Evolutionary conservation across 2,329 filamentous ascomycete genomes (phyloP).

Genomic region (Colletotrichum tropicicola): DNA sequence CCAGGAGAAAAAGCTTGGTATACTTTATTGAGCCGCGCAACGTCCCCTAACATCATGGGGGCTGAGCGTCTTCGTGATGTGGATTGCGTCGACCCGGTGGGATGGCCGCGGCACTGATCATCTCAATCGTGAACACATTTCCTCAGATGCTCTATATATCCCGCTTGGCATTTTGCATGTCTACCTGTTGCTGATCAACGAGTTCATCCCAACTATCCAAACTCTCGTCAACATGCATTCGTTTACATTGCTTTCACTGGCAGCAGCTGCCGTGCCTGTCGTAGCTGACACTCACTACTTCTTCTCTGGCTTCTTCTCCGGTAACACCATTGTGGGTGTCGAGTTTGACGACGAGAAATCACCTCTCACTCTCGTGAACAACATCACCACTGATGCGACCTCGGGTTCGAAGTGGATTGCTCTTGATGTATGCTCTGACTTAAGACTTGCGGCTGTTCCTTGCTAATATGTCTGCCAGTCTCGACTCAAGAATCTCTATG

Average conservation of each 20-base stretch:
- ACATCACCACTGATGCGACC: slow-evolving; percentile 30
- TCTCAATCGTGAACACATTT: background rate
- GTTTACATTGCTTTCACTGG: background rate
- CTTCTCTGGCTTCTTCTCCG: slow-evolving; percentile 18
- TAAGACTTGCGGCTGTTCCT: background rate
- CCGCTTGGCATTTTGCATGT: background rate
- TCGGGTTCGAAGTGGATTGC: slow-evolving; percentile 34
- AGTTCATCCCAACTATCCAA: background rate
- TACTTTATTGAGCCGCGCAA: slow-evolving; percentile 20
- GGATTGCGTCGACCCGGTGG: background rate
- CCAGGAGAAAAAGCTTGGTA: slow-evolving; percentile 13
- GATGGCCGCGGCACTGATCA: background rate
- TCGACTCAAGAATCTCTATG: slow-evolving; percentile 17
- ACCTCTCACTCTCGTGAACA: slow-evolving; percentile 34
- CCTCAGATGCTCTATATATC: background rate
- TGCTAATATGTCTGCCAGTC: background rate
- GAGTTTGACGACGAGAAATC: slow-evolving; percentile 35
- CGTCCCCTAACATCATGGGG: background rate
- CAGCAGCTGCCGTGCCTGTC: background rate
- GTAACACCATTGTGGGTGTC: slow-evolving; percentile 21
- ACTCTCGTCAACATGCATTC: slow-evolving; percentile 7
- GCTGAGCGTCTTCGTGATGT: slow-evolving; percentile 15
- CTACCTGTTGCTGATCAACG: background rate
- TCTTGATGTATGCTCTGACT: slow-evolving; percentile 21
- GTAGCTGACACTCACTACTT: slow-evolving; percentile 18